These are phyloP conservation scores for Hypomyces rosellus DNA, from an alignment of 2,329 filamentous ascomycete genomes.

Conservation along the genomic window DNA sequence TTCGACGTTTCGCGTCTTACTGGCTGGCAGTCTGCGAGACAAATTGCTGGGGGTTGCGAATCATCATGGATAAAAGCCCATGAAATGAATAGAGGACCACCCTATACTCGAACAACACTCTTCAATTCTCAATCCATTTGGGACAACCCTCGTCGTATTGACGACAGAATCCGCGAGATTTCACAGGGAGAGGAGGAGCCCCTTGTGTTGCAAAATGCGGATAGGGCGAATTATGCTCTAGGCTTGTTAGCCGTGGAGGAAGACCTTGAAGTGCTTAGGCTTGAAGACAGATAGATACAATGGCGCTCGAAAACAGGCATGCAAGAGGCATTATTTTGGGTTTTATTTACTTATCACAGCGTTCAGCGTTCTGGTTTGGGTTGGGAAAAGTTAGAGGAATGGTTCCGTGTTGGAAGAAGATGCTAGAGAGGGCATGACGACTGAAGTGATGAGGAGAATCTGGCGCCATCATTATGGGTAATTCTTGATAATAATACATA, in stretches of 20 bases:
- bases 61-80: slow-evolving; percentile 73
- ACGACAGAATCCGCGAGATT: slow-evolving; percentile 44
- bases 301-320: background rate
- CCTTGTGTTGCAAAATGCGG: slow-evolving; percentile 55
- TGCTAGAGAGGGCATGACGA: background rate
- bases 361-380: no score
- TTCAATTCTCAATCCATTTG: slow-evolving; percentile 36
- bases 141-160: slow-evolving; percentile 45
- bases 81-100: slow-evolving; percentile 66
- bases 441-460: background rate
- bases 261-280: slow-evolving; percentile 59
- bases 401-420: background rate
- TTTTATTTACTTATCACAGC: no score
- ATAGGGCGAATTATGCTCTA: slow-evolving; percentile 67
- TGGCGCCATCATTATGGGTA: background rate
- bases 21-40: slow-evolving; percentile 77
- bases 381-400: no score
- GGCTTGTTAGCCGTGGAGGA: slow-evolving; percentile 73
- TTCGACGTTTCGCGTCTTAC: slow-evolving; percentile 72
- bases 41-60: slow-evolving; percentile 81
- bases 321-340: background rate
- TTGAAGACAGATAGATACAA: slow-evolving; percentile 23
- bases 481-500: background rate
- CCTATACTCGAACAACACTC: slow-evolving; percentile 52
- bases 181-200: slow-evolving; percentile 32